Percentiles rank a stretch among this genome's conserved stretches.
phyloP scores from a whole-genome alignment of 352 stramenopile species.

The Pythium biforme region DNA sequence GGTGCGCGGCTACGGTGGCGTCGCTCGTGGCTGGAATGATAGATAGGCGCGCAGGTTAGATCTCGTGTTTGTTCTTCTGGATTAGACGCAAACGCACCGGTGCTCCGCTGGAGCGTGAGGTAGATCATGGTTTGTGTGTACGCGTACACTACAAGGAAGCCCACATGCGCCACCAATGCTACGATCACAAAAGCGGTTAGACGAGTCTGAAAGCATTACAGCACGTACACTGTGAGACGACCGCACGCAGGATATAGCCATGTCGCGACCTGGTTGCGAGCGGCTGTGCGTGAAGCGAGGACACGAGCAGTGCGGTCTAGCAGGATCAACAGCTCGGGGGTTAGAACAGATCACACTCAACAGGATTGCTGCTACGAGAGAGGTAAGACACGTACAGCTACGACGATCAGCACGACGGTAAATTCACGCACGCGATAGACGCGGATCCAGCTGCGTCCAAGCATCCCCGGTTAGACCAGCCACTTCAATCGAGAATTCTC shows the following conservation, averaged over 20 bases:
- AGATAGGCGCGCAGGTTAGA: background rate
- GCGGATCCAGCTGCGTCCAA: conserved; percentile 47
- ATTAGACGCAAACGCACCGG: conserved; percentile 22
- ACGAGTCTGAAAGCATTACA: background rate
- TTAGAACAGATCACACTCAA: background rate
- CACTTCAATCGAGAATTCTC: too few relatives aligned
- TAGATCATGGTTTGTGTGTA: conserved; percentile 82
- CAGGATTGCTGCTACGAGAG: too few relatives aligned
- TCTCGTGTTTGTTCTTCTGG: background rate
- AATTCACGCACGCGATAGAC: conserved; percentile 49
- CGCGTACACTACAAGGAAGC: conserved; percentile 53
- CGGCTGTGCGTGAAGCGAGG: conserved; percentile 42
- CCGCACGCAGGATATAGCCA: conserved; percentile 59
- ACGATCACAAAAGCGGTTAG: background rate
- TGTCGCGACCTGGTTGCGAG: conserved; percentile 35
- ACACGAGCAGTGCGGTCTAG: conserved; percentile 44
- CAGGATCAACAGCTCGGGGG: background rate
- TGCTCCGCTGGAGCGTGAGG: conserved; percentile 58
- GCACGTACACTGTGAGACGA: background rate
- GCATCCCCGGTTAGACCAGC: too few relatives aligned
- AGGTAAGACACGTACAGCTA: conserved; percentile 38
- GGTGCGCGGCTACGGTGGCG: conserved; percentile 30
- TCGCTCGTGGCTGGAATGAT: background rate
- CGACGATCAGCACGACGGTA: conserved; percentile 30
- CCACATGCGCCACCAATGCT: conserved; percentile 48